Base-by-base conservation (phyloP, 495 filamentous ascomycete species). In the Apodospora peruviana region DNA sequence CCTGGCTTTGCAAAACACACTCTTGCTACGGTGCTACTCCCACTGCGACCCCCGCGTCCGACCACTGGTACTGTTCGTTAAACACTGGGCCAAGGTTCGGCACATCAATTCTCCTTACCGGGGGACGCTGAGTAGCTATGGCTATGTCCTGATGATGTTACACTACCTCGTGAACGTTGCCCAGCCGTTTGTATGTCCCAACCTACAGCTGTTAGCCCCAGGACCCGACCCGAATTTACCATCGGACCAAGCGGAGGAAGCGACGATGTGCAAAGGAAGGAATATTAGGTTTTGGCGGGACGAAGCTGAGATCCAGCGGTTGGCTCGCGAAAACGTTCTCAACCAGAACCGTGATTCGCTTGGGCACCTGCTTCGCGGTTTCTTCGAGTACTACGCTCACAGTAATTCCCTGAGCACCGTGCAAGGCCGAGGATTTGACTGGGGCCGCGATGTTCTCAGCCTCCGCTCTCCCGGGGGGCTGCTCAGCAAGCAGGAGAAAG, bases 91-190 rank as follows among this genome's bases (percentile, higher is more conserved):
- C 32, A 90, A 88, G 64, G 73, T 74, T 25, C 79, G 88, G 37
- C 81, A 78, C 47, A 91, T 94, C 66, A 93, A 93, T 65, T 79
- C 75, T 45, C 78, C 85, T n/a, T 93, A 89, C 59, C 78, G 80
- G 35, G 88, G 88, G 43, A 91, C 87, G 0, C 73, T 94, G 27
- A 87, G 84, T 56, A 88, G 84, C 45, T 94, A 94, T 61, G 88
- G 88, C 40, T 94, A 90, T 64, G 86, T 89, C n/a, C 71, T 94
- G 5, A 91, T 94, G 86, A 83, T 88, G n/a, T 69, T 94, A n/a
- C 88, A 94, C 60, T 93, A 90, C 55, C 81, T 94, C 24, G 74
- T 88, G 51, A 91, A 94, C 56, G 59, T 93, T 45, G 85, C 79
- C 12, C 66, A 77, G 27, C 88, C 89, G 3, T 85, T 87, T 32